Conservation (phyloP, 805 yeast species). For the Yarrowia sp. region DNA sequence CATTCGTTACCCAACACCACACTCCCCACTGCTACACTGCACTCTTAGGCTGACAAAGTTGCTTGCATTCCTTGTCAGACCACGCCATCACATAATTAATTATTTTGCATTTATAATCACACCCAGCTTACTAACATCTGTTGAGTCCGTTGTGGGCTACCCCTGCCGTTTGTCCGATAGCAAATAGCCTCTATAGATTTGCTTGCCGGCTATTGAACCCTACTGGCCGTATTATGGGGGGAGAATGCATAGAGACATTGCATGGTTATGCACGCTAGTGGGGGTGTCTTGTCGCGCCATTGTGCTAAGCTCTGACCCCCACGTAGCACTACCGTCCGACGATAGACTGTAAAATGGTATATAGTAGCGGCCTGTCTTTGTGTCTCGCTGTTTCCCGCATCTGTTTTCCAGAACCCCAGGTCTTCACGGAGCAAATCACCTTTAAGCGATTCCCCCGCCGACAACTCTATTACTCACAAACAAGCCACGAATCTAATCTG, state of each 20-base stretch:
- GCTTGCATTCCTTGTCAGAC: background rate
- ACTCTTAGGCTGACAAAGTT: background rate
- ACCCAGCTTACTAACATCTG: background rate
- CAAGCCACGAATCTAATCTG: slow-evolving; percentile 18
- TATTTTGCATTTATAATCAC: background rate
- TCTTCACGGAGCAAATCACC: background rate
- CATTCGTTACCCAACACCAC: background rate
- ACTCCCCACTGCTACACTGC: background rate
- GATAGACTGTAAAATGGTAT: background rate
- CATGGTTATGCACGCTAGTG: slow-evolving; percentile 13
- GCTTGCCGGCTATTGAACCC: slow-evolving; percentile 13
- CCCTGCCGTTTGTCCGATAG: background rate
- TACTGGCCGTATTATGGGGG: background rate
- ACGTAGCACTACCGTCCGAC: background rate
- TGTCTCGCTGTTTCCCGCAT: too few relatives aligned
- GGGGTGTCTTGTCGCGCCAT: slow-evolving; percentile 17
- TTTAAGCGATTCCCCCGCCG: background rate
- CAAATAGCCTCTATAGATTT: background rate
- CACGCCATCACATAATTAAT: background rate
- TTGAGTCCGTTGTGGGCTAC: background rate
- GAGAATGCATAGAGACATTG: background rate
- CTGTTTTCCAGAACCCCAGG: background rate
- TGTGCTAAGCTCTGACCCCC: background rate
- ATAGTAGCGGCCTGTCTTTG: background rate
- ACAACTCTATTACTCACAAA: slow-evolving; percentile 9